Evolutionary conservation across 1,139 yeast genomes (phyloP), one percentile per base, ranked within the genome.

Genomic region (Zhuliangozyma blackwelliae): DNA sequence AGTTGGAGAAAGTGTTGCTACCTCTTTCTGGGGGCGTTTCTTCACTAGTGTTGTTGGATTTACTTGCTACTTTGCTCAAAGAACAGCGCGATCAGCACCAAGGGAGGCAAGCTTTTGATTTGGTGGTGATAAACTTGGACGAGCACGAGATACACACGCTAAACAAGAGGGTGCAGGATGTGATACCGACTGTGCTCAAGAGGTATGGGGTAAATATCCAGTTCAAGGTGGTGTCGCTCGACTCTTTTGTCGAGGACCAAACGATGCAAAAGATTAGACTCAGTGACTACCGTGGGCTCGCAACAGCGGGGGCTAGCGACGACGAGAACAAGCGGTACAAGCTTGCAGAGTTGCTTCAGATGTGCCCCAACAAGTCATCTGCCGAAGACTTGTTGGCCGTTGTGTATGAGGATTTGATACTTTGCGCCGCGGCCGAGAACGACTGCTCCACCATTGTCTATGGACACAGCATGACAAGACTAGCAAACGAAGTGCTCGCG

Each of bases 391-490:
- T 86, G 21, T 45, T 68, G 12, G 61, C 67, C 5, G 58, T 80
- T 2, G 63, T 86, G 2, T 63, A 66, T 29, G 68, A 69, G 11
- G 75, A 72, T 33, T 51, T 82, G 2, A 59, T 82, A 3, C 53
- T 71, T 31, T 58, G 65, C 29, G 63, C 72, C 16, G 86, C 90
- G 0, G 49, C 50, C 11, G 56, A 61, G 11, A 60, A 67, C 25
- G 55, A 60, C 0, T 77, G 82, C 43, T 68, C 73, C 13, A 75
- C 85, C 5, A 65, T 89, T 1, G 43, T 88, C 3, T 81, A 78
- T 61, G 88, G 94, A 1, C 86, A 84, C 52, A 79, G 87, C 13
- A 86, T 87, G 90, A 85, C 96, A 1, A 72, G 82, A 36, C 55
- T 90, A 11, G 96, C 97, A 1, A 88, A 84, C 48, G 81, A 81